Base-by-base conservation (phyloP, 208 protist genomes). In the Phytomonas sp. region DNA sequence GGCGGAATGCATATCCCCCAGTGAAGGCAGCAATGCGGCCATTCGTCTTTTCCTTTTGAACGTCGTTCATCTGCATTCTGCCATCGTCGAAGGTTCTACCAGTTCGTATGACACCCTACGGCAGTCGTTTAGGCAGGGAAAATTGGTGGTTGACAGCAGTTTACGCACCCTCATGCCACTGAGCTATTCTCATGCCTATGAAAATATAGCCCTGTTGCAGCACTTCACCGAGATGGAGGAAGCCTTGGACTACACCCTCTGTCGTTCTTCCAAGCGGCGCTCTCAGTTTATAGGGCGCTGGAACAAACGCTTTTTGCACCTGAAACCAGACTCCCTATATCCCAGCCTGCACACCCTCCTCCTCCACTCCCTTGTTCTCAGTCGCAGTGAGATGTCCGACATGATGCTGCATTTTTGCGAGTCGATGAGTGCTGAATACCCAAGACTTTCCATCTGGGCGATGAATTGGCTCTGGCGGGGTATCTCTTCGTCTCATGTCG, bases 211-310 rank as follows among this genome's bases (percentile, higher is more conserved):
- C 17, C 77, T 94, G 66, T 78, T 99, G 70, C 98, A 99, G 83
- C 97, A 99, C 84, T 94, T 99, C 51, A 93, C 93, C 0, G 98
- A 99, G 79, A 93, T 99, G 74, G 98, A 99, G 85, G 98, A 99
- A 82, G 88, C 99, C 26, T 81, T 99, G 15, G 90, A 88, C 53
- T 92, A 92, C 78, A 72, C 79, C 51, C 71, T 91, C 68, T 85
- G 74, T 63, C 62, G 75, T 32, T 84, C 81, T 34, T 28, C 65
- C 28, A 80, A 76, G 85, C 93, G 83, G 63, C 72, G 83, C n/a
- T 68, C 72, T 37, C 84, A 91, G 67, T 77, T 94, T 56, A 67
- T 83, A 53, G 85, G 90, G 67, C 81, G 85, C 43, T 96, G 92
- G 89, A 87, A 83, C 60, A 76, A 72, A 56, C 87, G 92, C 62